Evolutionary conservation across 2,329 filamentous ascomycete species (phyloP).

Genomic region (Dendryphion nanum): DNA sequence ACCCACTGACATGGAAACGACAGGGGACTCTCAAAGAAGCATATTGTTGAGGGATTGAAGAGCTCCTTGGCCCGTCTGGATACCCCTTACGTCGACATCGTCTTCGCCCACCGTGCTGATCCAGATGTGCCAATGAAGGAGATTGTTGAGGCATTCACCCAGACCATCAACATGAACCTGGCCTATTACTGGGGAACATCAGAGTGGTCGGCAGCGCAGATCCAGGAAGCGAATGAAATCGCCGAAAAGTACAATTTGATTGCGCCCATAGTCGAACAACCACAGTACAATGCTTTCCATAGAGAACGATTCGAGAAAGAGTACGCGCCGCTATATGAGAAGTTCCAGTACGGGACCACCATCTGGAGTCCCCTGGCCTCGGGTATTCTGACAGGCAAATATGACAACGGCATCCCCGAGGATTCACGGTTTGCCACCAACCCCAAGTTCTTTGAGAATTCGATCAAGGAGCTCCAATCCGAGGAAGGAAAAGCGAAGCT

Average conservation of each 20-base stretch:
- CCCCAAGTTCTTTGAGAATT: constrained; percentile 57
- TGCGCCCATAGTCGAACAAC: constrained; percentile 54
- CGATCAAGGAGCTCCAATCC: constrained; percentile 51
- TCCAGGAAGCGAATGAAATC: constrained; percentile 59
- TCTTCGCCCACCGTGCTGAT: constrained; percentile 63
- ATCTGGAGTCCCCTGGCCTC: constrained; percentile 57
- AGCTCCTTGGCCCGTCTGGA: constrained; percentile 58
- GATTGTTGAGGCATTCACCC: constrained; percentile 57
- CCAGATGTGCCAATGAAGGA: constrained; percentile 60
- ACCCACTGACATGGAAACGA: no score
- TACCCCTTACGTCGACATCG: constrained; percentile 65
- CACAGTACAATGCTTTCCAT: constrained; percentile 63
- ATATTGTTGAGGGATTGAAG: constrained; percentile 59
- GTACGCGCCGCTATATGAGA: constrained; percentile 57
- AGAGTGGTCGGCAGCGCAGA: constrained; percentile 60
- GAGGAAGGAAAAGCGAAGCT: constrained; percentile 54
- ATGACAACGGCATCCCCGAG: constrained; percentile 62
- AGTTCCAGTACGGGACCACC: constrained; percentile 58
- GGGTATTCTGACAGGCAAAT: constrained; percentile 62
- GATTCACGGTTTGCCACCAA: constrained; percentile 61
- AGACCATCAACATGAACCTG: constrained; percentile 54
- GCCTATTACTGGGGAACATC: constrained; percentile 63
- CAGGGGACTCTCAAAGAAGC: constrained; percentile 49
- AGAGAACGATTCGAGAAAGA: constrained; percentile 62
- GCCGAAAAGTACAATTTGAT: constrained; percentile 63